Percentiles rank a stretch among this genome's conserved stretches.
Conservation (phyloP, 257 asterid species). For the Solanum medicagineum region DNA sequence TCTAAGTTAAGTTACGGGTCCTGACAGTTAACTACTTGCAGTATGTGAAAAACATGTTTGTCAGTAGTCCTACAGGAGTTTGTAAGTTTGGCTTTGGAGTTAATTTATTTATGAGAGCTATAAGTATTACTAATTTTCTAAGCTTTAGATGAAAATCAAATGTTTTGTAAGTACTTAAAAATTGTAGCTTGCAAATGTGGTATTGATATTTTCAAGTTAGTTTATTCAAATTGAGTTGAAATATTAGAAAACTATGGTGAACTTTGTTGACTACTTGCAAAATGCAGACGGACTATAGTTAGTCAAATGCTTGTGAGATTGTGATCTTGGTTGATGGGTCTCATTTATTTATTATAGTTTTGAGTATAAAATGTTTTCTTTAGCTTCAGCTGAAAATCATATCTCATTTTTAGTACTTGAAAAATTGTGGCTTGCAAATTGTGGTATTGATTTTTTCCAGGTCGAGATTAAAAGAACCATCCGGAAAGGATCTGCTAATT, state of each 20-base stretch:
- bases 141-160: not conserved
- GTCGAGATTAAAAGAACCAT: constrained; percentile 96
- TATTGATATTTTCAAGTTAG: not conserved
- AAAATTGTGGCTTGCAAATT: not conserved
- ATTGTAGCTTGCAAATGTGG: not conserved
- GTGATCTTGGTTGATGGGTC: not conserved
- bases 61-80: not conserved
- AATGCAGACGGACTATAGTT: not conserved
- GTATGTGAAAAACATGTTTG: not conserved
- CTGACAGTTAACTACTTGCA: not conserved
- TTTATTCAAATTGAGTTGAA: not conserved
- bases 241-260: not conserved
- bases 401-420: not conserved
- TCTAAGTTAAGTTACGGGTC: too few relatives aligned
- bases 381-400: not conserved
- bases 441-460: constrained; percentile 15
- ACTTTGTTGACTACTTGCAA: not conserved
- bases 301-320: not conserved
- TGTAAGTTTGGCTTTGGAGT: not conserved
- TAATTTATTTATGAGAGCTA: not conserved
- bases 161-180: not conserved
- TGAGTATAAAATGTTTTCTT: not conserved
- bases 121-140: not conserved
- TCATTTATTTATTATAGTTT: not conserved
- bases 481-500: constrained; percentile 79